Percentiles rank a stretch among this genome's conserved stretches.
Evolutionary conservation across 2,329 filamentous ascomycete genomes (phyloP).

Genomic region (Alternaria conjuncta): DNA sequence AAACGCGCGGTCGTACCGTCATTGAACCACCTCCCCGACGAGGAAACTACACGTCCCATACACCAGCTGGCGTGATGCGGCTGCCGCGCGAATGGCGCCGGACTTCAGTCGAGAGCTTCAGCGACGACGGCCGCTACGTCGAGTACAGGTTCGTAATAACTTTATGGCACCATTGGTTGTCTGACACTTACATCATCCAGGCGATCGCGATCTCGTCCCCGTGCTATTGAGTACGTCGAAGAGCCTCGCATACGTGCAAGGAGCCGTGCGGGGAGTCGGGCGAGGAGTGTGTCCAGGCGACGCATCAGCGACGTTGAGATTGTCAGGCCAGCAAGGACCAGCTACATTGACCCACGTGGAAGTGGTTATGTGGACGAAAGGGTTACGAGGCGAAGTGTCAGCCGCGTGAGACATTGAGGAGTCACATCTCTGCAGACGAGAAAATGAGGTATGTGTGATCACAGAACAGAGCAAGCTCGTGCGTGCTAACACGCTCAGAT

Average conservation of each 20-base stretch:
- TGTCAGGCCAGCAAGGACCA: constrained; percentile 31
- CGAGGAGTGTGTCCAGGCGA: constrained; percentile 35
- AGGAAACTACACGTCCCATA: constrained; percentile 42
- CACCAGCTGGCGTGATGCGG: constrained; percentile 41
- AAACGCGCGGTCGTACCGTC: constrained; percentile 34
- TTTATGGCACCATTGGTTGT: background rate
- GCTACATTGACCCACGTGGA: constrained; percentile 29
- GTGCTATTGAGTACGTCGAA: constrained; percentile 38
- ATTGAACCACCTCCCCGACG: constrained; percentile 40
- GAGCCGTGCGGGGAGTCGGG: constrained; percentile 16
- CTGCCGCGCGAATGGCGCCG: constrained; percentile 42
- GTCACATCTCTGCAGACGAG: background rate
- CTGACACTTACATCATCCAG: constrained; percentile 7
- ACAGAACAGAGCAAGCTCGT: background rate
- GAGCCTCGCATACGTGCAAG: constrained; percentile 31
- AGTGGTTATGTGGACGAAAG: constrained; percentile 37
- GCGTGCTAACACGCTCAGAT: background rate
- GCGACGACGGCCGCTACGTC: constrained; percentile 25
- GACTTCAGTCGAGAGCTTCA: constrained; percentile 17
- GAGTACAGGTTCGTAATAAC: constrained; percentile 25
- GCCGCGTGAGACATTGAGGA: constrained; percentile 27
- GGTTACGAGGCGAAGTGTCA: constrained; percentile 36
- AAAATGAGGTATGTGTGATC: background rate
- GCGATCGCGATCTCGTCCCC: constrained; percentile 23
- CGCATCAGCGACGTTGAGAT: constrained; percentile 33